Evolutionary conservation across 192 early-diverging fungal species (phyloP).

Genomic region (Coemansia sp.): DNA sequence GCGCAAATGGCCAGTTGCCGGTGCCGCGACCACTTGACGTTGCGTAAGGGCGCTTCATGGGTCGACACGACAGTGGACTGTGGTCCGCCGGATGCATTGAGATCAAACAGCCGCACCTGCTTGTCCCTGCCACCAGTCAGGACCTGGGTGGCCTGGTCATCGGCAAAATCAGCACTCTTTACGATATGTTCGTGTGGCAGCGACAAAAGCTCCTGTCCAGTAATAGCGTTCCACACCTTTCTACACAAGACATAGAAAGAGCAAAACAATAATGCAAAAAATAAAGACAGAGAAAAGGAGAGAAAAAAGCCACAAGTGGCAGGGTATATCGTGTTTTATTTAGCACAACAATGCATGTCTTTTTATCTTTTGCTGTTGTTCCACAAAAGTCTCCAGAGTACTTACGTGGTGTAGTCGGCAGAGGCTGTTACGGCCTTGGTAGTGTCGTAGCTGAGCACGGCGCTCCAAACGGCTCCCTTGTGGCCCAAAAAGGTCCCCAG

Average conservation of each 20-base stretch:
- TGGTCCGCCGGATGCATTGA: slow-evolving; percentile 52
- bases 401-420: slow-evolving; percentile 85
- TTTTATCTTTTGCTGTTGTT: no score
- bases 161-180: slow-evolving; percentile 74
- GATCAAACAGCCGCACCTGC: slow-evolving; percentile 75
- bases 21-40: slow-evolving; percentile 38
- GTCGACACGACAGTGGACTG: slow-evolving; percentile 29
- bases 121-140: slow-evolving; percentile 84
- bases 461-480: slow-evolving; percentile 91
- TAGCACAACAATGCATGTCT: not conserved
- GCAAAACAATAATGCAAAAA: not conserved
- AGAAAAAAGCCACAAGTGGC: not conserved
- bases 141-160: slow-evolving; percentile 59
- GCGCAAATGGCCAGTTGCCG: slow-evolving; percentile 59
- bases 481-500: slow-evolving; percentile 88
- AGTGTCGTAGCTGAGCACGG: slow-evolving; percentile 71
- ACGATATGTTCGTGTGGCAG: slow-evolving; percentile 81
- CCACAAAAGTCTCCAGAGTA: no score
- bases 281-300: not conserved
- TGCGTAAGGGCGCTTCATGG: slow-evolving; percentile 33
- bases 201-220: slow-evolving; percentile 65
- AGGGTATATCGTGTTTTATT: no score
- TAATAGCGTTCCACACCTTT: slow-evolving; percentile 84
- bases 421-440: slow-evolving; percentile 86
- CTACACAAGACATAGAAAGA: slow-evolving; percentile 45